Percentiles rank a stretch among this genome's conserved stretches.
These are phyloP conservation scores for Thelonectria rubi DNA, from an alignment of 2,329 filamentous ascomycete species.

Conservation along the genomic window DNA sequence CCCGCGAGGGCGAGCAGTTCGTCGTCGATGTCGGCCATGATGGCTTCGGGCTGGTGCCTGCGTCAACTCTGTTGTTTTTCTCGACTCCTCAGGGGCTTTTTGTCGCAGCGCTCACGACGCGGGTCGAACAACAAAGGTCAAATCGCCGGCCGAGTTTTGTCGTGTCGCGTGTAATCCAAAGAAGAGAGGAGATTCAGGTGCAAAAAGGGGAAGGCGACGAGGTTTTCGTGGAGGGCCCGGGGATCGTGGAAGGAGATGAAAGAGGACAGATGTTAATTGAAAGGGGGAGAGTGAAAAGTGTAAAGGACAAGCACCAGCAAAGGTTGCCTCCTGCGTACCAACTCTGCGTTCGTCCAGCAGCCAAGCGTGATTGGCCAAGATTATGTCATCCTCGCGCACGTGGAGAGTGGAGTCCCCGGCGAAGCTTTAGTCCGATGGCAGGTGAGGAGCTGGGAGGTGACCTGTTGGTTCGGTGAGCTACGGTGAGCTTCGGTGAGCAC, in stretches of 20 bases:
- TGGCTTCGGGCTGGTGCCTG: constrained; percentile 35
- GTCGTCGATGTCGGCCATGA: constrained; percentile 90
- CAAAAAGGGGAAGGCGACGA: neutral
- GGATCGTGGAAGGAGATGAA: constrained; percentile 14
- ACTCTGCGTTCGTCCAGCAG: constrained; percentile 36
- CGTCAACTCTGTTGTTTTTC: constrained; percentile 14
- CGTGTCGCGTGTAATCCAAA: constrained; percentile 12
- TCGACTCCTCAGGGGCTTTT: constrained; percentile 29
- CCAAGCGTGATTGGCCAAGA: constrained; percentile 37
- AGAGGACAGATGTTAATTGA: constrained; percentile 29
- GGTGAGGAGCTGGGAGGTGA: neutral
- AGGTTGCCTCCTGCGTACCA: constrained; percentile 23
- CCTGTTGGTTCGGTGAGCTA: neutral
- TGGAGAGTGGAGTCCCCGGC: constrained; percentile 37
- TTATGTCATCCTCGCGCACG: constrained; percentile 41
- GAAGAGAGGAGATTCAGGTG: constrained; percentile 1
- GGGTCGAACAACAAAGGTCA: neutral
- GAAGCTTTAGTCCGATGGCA: constrained; percentile 38
- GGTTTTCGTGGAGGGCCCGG: constrained; percentile 17
- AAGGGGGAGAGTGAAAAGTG: constrained; percentile 27
- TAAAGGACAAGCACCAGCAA: constrained; percentile 27
- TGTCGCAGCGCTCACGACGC: constrained; percentile 21
- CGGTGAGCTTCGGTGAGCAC: constrained; percentile 19
- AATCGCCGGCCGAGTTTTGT: neutral
- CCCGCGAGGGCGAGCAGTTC: constrained; percentile 94